Evolutionary conservation across 176 grass and related monocot genomes (phyloP).

Genomic region (Aegilops longissima): DNA sequence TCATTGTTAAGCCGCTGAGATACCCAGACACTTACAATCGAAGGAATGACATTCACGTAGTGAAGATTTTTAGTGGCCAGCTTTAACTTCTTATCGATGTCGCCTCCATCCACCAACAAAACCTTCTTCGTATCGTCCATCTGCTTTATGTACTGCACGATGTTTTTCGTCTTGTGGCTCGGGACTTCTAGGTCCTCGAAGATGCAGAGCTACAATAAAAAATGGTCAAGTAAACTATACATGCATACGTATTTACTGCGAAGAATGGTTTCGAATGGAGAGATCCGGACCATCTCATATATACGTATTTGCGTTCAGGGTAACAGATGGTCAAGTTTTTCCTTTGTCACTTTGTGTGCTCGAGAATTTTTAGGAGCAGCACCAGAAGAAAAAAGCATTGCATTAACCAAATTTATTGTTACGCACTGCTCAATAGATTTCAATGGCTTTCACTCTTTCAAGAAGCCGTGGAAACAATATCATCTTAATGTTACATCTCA

Average conservation of each 20-base stretch:
- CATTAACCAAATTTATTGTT: not conserved
- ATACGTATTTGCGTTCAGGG: not conserved
- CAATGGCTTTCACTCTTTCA: not conserved
- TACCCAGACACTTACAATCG: conserved; percentile 63
- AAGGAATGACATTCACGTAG: conserved; percentile 80
- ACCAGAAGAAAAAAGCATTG: not conserved
- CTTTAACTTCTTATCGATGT: conserved; percentile 70
- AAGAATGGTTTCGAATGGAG: not conserved
- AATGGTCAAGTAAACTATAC: not conserved
- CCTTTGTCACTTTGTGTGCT: not conserved
- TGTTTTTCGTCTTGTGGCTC: conserved; percentile 89
- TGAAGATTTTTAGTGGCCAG: conserved; percentile 83
- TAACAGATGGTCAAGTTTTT: not conserved
- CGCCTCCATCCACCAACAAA: conserved; percentile 76
- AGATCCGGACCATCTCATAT: not conserved
- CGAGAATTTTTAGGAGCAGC: not conserved
- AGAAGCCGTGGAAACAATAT: not conserved
- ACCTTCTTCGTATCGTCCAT: conserved; percentile 76
- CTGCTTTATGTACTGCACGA: conserved; percentile 62
- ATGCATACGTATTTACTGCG: not conserved
- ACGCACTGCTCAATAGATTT: not conserved
- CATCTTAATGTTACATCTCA: not conserved
- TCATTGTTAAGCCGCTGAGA: not conserved
- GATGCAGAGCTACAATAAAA: conserved; percentile 53
- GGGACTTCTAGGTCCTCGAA: conserved; percentile 69